Conservation (phyloP, 805 yeast species). For the Yarrowia keelungensis region DNA sequence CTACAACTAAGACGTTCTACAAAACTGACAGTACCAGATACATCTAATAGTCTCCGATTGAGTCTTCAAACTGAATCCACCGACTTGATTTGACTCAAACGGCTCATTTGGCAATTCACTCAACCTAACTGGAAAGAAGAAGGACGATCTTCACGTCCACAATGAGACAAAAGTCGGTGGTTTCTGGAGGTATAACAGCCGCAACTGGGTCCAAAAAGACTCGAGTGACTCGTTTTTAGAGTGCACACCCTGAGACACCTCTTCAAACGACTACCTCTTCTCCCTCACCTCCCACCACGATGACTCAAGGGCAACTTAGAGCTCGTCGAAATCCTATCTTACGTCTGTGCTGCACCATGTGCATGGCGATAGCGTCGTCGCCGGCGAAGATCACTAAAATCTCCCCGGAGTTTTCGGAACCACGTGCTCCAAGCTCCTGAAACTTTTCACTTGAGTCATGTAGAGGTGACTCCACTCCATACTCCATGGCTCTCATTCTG, state of each 20-base stretch:
- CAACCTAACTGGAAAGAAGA: not conserved
- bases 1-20: too few species aligned
- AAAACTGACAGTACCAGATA: too few species aligned
- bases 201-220: not conserved
- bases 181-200: too few species aligned
- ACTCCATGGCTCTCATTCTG: too few species aligned
- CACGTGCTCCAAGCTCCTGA: conserved; percentile 5
- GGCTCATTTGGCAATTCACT: conserved; percentile 9
- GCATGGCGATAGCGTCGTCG: not conserved
- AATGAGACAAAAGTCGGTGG: not conserved
- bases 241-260: too few species aligned
- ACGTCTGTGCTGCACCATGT: conserved; percentile 1
- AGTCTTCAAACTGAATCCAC: not conserved
- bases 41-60: not conserved
- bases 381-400: not conserved
- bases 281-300: not conserved
- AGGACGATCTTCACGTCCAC: not conserved
- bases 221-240: not conserved
- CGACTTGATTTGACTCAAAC: not conserved
- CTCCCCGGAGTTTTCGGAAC: conserved; percentile 12
- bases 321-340: conserved; percentile 11
- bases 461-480: not conserved
- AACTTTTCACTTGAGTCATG: not conserved
- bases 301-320: not conserved
- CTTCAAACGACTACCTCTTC: too few species aligned